Evolutionary conservation across 2,329 filamentous ascomycete genomes (phyloP), one percentile per base, ranked within the genome.

Genomic region (Pseudopyricularia cyperi): DNA sequence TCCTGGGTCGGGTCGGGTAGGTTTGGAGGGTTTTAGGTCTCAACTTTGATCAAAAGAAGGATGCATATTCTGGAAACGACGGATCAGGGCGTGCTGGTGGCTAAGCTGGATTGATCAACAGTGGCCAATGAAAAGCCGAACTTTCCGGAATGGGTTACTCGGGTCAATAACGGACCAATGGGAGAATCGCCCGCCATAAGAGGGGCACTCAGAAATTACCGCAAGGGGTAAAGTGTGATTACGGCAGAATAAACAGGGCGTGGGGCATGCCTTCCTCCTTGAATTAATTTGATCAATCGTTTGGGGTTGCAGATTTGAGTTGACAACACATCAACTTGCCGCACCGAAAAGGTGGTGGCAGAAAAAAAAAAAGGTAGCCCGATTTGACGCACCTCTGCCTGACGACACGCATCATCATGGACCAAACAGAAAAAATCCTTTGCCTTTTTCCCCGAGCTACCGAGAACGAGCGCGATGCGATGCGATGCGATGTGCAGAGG

Each of bases 291-390:
- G 17, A 32, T 34, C n/a, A 8, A 26, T 47, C 30, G 7, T 32
- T 32, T 44, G 15, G 24, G 49, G 48, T 50, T 44, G 39, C 39
- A 51, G 26, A 28, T 24, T 30, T 37, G 28, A 49, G 22, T 30
- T 51, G 49, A 33, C 44, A 51, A 51, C 42, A 34, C 47, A 46
- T 50, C 52, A 53, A 51, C 48, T 57, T 55, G 59, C 26, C 46
- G 34, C 56, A 61, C 56, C 74, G 72, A 76, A 74, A 72, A 68
- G 71, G 75, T 74, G 71, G 71, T 63, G 66, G 64, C 65, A 68
- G 66, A 65, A 66, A 65, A 59, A 63, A 62, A 64, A 62, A 62
- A 63, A 64, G 17, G 14, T 28, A 64, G 66, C 68, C 68, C 64
- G 65, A 68, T 65, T 32, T 64, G 61, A 64, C 71, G 70, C 70